Conservation (phyloP, 768 basidiomycete genomes). For the Leccinum rimulosum region DNA sequence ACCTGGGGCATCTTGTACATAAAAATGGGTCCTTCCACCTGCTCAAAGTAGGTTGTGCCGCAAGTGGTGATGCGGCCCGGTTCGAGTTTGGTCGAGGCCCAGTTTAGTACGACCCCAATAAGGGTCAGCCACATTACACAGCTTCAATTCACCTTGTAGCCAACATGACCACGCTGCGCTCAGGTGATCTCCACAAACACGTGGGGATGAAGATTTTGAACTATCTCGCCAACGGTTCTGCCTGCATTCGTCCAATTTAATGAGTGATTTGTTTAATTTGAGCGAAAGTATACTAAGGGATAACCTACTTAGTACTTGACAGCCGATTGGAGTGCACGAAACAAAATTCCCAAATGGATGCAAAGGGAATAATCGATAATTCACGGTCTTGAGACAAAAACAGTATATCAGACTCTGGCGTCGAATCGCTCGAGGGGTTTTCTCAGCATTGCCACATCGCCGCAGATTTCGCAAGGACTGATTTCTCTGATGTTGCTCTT, state of each 20-base stretch:
- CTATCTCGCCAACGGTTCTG: not conserved
- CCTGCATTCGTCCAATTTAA: not conserved
- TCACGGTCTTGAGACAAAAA: not conserved
- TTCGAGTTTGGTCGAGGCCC: too few species aligned
- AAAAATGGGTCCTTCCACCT: too few species aligned
- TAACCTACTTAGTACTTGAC: not conserved
- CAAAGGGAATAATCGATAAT: not conserved
- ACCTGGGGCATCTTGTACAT: too few species aligned
- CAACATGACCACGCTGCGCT: constrained; percentile 6
- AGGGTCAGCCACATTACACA: too few species aligned
- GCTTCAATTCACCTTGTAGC: too few species aligned
- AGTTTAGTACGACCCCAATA: too few species aligned
- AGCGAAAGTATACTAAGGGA: not conserved
- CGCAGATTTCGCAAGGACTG: not conserved
- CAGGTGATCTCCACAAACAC: constrained; percentile 1
- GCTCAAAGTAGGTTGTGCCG: too few species aligned
- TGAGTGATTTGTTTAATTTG: not conserved
- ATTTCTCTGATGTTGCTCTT: not conserved
- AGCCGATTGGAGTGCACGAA: not conserved
- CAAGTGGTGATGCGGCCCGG: too few species aligned
- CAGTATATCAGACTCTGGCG: not conserved
- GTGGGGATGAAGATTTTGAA: not conserved
- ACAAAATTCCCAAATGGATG: not conserved
- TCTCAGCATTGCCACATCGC: not conserved
- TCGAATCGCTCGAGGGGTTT: not conserved